Percentiles rank a stretch among this genome's conserved stretches.
phyloP scores from a whole-genome alignment of 345 rosid species.

The Eucalyptus urophylla region DNA sequence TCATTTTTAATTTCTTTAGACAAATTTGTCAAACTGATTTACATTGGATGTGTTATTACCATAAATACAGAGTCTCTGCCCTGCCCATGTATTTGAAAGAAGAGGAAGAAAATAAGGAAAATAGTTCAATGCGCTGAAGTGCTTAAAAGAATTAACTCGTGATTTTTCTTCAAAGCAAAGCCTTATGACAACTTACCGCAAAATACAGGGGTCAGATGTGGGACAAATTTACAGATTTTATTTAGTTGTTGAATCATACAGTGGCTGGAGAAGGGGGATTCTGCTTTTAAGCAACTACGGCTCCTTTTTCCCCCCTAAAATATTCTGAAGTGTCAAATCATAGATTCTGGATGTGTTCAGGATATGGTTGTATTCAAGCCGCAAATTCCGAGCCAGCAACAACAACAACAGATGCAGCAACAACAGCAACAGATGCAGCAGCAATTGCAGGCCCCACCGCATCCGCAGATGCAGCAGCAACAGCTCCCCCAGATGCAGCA shows the following conservation, averaged over 20 bases:
- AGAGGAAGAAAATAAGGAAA: neutral
- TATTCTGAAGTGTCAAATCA: neutral
- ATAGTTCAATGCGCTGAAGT: neutral
- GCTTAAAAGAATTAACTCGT: neutral
- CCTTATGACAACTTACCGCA: neutral
- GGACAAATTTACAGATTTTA: neutral
- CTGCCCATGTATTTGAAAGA: neutral
- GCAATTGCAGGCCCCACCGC: constrained; percentile 14
- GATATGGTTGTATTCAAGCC: constrained; percentile 98
- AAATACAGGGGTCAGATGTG: neutral
- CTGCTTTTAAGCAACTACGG: neutral
- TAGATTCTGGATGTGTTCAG: constrained; percentile 9
- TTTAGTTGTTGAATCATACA: neutral
- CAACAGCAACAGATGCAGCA: constrained; percentile 6
- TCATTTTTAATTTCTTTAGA: neutral
- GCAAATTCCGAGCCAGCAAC: constrained; percentile 67
- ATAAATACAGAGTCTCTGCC: neutral
- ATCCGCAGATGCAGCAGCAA: constrained; percentile 2
- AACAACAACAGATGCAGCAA: constrained; percentile 7
- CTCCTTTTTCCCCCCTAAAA: neutral
- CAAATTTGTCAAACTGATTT: neutral
- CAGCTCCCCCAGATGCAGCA: constrained; percentile 20
- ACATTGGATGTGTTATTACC: neutral
- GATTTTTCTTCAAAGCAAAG: neutral
- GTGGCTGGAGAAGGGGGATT: neutral